phyloP scores from a whole-genome alignment of 2,329 filamentous ascomycete species.

The Tricladium varicosporioides region DNA sequence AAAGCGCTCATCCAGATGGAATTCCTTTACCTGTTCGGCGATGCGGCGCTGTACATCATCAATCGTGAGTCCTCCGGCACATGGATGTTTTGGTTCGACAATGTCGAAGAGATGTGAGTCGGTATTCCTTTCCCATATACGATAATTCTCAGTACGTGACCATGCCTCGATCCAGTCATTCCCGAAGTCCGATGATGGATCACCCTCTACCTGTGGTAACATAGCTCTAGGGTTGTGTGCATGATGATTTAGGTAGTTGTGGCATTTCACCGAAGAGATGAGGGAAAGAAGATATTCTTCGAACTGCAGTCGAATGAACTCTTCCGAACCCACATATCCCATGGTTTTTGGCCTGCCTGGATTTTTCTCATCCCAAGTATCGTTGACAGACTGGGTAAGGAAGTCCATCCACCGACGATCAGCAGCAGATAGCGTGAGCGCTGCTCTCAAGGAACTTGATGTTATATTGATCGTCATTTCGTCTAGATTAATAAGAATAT shows the following conservation, averaged over 20 bases:
- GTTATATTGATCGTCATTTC: conserved; percentile 83
- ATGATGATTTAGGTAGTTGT: conserved; percentile 60
- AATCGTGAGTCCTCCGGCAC: conserved; percentile 86
- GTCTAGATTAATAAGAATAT: conserved; percentile 94
- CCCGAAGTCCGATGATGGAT: conserved; percentile 82
- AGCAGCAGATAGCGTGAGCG: conserved; percentile 75
- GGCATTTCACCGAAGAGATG: conserved; percentile 86
- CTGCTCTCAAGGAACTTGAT: conserved; percentile 72
- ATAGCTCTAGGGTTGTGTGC: conserved; percentile 57
- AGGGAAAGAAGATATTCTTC: conserved; percentile 93
- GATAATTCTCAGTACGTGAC: conserved; percentile 85
- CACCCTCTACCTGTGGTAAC: conserved; percentile 70
- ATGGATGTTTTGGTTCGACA: conserved; percentile 88
- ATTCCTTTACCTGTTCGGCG: conserved; percentile 86
- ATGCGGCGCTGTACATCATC: conserved; percentile 92
- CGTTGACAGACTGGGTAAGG: conserved; percentile 86
- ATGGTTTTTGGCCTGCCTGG: conserved; percentile 89
- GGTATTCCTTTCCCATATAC: conserved; percentile 77
- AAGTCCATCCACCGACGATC: conserved; percentile 97
- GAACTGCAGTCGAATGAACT: conserved; percentile 95
- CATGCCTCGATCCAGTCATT: conserved; percentile 84
- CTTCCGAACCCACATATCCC: conserved; percentile 92
- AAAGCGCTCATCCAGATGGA: conserved; percentile 89
- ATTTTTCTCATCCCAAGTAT: conserved; percentile 94
- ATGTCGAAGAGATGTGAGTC: conserved; percentile 93